A percentile compares a stretch with the other conserved stretches of the same genome.
Conservation (phyloP, 148 eudicot genomes). For the Polygonum aviculare region DNA sequence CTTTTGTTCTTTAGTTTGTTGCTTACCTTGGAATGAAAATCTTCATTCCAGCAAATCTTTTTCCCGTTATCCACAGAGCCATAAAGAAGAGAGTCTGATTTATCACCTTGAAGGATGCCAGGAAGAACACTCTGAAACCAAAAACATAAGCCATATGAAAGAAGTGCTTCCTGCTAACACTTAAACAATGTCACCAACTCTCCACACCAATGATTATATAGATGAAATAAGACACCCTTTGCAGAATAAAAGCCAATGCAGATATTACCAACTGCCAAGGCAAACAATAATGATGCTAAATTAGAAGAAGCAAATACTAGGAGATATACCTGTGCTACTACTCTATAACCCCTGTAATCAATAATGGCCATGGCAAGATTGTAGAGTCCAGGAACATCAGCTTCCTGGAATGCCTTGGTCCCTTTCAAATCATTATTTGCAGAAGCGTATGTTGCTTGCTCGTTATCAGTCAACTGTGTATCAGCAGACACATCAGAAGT, state of each 20-base stretch:
- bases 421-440: conserved; percentile 98
- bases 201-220: neutral
- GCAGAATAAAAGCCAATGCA: neutral
- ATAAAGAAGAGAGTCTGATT: conserved; percentile 93
- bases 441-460: conserved; percentile 98
- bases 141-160: conserved; percentile 8
- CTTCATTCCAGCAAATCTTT: conserved; percentile 98
- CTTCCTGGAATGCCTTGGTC: conserved; percentile 96
- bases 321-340: conserved; percentile 82
- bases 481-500: conserved; percentile 53
- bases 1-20: neutral
- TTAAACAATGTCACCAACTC: neutral
- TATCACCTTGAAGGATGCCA: conserved; percentile 98
- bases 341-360: conserved; percentile 94
- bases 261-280: neutral
- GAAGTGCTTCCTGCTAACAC: neutral
- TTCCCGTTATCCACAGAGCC: conserved; percentile 99
- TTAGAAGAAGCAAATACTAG: neutral
- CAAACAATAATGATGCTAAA: neutral
- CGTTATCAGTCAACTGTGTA: conserved; percentile 76
- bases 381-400: conserved; percentile 87
- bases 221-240: neutral
- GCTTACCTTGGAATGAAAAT: conserved; percentile 85
- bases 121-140: conserved; percentile 90
- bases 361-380: conserved; percentile 98